These are phyloP conservation scores for Penicillium verhagenii DNA, from an alignment of 495 filamentous ascomycete species.

Conservation along the genomic window DNA sequence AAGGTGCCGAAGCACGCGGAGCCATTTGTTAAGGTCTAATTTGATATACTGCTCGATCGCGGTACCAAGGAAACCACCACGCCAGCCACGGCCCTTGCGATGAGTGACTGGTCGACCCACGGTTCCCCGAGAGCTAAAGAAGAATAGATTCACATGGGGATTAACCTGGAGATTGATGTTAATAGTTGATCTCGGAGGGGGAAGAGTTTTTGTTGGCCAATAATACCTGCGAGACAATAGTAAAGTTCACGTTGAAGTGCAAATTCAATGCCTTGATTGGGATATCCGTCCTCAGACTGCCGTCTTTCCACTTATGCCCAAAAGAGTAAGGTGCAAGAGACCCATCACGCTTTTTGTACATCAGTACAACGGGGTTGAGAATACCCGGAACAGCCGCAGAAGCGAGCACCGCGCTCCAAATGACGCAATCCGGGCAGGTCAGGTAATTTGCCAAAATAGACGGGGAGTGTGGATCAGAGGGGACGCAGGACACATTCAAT, in stretches of 20 bases:
- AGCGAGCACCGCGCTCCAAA: constrained; percentile 95
- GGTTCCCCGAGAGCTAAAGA: constrained; percentile 89
- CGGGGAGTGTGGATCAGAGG: constrained; percentile 90
- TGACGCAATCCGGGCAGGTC: constrained; percentile 92
- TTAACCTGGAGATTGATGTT: constrained; percentile 60
- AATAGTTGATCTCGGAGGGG: background rate
- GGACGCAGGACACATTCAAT: constrained; percentile 95
- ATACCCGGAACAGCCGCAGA: constrained; percentile 97
- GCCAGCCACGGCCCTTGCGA: constrained; percentile 89
- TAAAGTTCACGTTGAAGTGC: constrained; percentile 97
- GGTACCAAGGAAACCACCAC: constrained; percentile 89
- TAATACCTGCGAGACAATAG: constrained; percentile 77
- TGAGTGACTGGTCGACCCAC: constrained; percentile 95
- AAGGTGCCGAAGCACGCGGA: constrained; percentile 86
- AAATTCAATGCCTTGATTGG: constrained; percentile 90
- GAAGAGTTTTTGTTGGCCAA: background rate
- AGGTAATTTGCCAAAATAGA: constrained; percentile 92
- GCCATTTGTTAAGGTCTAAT: constrained; percentile 93
- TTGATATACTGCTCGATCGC: constrained; percentile 93
- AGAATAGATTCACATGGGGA: constrained; percentile 96
- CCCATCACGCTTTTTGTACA: constrained; percentile 84
- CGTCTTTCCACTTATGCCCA: constrained; percentile 98
- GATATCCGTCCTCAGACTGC: constrained; percentile 89
- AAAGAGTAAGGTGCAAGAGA: constrained; percentile 82
- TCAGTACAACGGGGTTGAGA: constrained; percentile 90